Evolutionary conservation across 768 basidiomycete species (phyloP).

Genomic region (Russula vinacea): DNA sequence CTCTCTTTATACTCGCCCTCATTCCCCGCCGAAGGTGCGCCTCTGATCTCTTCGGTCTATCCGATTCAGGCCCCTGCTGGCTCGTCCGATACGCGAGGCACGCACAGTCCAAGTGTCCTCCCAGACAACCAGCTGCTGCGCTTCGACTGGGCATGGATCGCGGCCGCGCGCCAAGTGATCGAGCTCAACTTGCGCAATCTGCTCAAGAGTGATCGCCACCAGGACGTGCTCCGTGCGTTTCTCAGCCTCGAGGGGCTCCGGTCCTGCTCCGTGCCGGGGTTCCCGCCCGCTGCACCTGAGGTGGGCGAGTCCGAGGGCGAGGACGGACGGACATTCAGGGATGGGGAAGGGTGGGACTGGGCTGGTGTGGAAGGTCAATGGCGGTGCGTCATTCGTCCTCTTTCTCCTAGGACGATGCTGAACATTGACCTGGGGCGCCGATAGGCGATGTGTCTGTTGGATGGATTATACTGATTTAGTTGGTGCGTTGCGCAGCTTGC

Average conservation of each 20-base stretch:
- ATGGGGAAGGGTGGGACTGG: constrained; percentile 55
- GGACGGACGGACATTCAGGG: constrained; percentile 13
- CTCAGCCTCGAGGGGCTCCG: constrained; percentile 35
- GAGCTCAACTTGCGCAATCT: constrained; percentile 50
- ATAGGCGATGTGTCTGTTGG: constrained; percentile 57
- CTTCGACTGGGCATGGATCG: constrained; percentile 51
- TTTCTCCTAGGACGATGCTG: not conserved
- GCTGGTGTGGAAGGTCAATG: constrained; percentile 53
- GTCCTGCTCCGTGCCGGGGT: constrained; percentile 33
- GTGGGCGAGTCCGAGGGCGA: not conserved
- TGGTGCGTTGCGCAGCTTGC: constrained; percentile 38
- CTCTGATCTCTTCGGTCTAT: not conserved
- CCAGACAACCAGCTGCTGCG: constrained; percentile 35
- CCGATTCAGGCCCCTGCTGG: not conserved
- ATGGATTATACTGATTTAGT: constrained; percentile 55
- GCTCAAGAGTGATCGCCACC: constrained; percentile 31
- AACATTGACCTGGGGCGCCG: not conserved
- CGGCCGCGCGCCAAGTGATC: constrained; percentile 49
- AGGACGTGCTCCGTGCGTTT: constrained; percentile 33
- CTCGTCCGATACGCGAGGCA: constrained; percentile 28
- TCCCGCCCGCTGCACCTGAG: constrained; percentile 1
- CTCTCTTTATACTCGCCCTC: not conserved
- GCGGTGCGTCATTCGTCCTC: constrained; percentile 41
- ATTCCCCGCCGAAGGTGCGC: not conserved
- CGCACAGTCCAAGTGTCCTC: not conserved